Evolutionary conservation across 2,329 filamentous ascomycete genomes (phyloP).

Genomic region (Stenocarpella maydis): DNA sequence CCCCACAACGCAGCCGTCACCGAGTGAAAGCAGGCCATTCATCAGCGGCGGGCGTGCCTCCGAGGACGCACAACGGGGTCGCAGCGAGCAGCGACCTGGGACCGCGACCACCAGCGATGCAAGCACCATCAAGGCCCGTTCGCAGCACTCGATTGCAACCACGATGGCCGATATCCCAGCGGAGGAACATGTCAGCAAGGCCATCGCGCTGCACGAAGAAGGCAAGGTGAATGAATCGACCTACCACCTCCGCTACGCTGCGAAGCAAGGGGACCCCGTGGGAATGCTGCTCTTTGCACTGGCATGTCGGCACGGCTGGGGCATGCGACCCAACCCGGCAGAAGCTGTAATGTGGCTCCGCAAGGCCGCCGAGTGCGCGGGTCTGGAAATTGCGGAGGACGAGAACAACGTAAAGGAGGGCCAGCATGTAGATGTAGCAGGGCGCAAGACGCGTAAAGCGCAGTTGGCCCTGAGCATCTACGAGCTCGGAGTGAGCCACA

Average conservation of each 20-base stretch:
- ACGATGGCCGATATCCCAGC: constrained; percentile 73
- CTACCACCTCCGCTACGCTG: constrained; percentile 91
- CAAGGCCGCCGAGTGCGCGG: constrained; percentile 86
- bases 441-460: constrained; percentile 84
- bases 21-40: constrained; percentile 55
- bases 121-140: constrained; percentile 60
- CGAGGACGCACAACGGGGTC: constrained; percentile 58
- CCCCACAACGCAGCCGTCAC: constrained; percentile 52
- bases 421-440: constrained; percentile 69
- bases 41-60: constrained; percentile 54
- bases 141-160: constrained; percentile 56
- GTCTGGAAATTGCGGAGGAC: constrained; percentile 83
- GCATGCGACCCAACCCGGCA: constrained; percentile 89
- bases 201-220: constrained; percentile 87
- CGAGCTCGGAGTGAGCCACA: constrained; percentile 93
- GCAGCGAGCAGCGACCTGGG: constrained; percentile 38
- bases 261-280: constrained; percentile 84
- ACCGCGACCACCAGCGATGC: constrained; percentile 62
- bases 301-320: constrained; percentile 96
- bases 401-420: constrained; percentile 72
- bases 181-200: constrained; percentile 90
- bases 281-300: constrained; percentile 96
- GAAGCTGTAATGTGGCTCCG: constrained; percentile 94
- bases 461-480: constrained; percentile 97
- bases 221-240: constrained; percentile 92